Evolutionary conservation across 1,139 yeast species (phyloP).

Genomic region (Cylindricascospora bacillispora): DNA sequence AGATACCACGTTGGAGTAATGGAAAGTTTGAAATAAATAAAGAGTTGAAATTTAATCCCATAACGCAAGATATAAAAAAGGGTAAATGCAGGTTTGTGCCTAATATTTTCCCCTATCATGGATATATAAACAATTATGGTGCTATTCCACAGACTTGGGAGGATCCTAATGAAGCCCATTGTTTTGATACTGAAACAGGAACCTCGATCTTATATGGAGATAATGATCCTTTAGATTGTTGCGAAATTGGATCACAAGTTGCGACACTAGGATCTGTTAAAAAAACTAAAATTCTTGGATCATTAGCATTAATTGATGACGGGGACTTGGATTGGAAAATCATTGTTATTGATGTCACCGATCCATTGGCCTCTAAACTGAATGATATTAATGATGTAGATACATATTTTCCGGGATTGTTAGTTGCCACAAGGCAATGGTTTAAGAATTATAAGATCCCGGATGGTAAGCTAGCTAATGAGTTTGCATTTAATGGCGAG

Average conservation of each 20-base stretch:
- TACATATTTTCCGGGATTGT: constrained; percentile 67
- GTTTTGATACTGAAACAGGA: constrained; percentile 20
- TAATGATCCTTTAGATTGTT: constrained; percentile 91
- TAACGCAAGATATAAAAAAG: constrained; percentile 80
- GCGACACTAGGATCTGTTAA: constrained; percentile 53
- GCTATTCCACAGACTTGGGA: constrained; percentile 99
- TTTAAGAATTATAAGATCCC: constrained; percentile 92
- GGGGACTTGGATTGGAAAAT: constrained; percentile 98
- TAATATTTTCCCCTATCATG: constrained; percentile 83
- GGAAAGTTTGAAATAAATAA: constrained; percentile 86
- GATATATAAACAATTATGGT: constrained; percentile 92
- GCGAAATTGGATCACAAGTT: constrained; percentile 71
- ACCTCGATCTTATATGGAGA: constrained; percentile 58
- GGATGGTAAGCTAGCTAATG: constrained; percentile 80
- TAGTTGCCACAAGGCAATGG: constrained; percentile 83
- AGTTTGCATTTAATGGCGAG: constrained; percentile 76
- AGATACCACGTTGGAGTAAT: constrained; percentile 92
- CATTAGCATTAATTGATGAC: constrained; percentile 88
- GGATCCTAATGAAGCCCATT: constrained; percentile 34
- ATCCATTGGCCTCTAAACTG: constrained; percentile 64
- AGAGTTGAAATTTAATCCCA: constrained; percentile 69
- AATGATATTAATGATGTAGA: constrained; percentile 78
- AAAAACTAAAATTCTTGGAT: constrained; percentile 83
- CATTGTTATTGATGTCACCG: constrained; percentile 70
- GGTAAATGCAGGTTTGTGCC: constrained; percentile 65